Percentiles rank a stretch among this genome's conserved stretches.
phyloP scores from a whole-genome alignment of 768 basidiomycete species.

The Naganishia vishniacii region DNA sequence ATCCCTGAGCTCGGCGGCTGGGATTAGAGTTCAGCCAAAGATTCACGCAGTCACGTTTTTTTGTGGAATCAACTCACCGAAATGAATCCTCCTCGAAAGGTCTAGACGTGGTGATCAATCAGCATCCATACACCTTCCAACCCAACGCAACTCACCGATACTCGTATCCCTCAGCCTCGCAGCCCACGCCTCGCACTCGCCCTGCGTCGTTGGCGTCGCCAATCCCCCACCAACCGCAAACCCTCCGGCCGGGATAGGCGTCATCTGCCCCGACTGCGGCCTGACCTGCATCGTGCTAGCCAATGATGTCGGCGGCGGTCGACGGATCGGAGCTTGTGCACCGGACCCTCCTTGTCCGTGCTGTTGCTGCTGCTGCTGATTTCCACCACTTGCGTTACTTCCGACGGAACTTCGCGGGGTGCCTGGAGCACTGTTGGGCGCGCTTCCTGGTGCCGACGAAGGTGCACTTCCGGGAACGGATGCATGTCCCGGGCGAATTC shows the following conservation, averaged over 20 bases:
- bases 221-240: constrained; percentile 28
- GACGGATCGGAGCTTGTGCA: constrained; percentile 1
- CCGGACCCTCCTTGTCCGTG: constrained; percentile 2
- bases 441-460: constrained; percentile 11
- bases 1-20: constrained; percentile 43
- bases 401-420: constrained; percentile 8
- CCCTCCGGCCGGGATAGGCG: background rate
- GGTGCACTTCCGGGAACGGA: constrained; percentile 5
- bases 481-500: background rate
- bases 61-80: background rate
- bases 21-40: no score
- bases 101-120: background rate
- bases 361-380: background rate
- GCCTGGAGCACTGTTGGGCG: constrained; percentile 11
- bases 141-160: constrained; percentile 30
- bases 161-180: constrained; percentile 40
- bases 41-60: background rate
- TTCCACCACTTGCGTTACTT: constrained; percentile 3
- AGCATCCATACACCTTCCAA: background rate
- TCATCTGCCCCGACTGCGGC: background rate
- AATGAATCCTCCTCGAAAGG: constrained; percentile 10
- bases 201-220: constrained; percentile 33
- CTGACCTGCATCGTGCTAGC: background rate
- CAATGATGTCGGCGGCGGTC: no score
- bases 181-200: constrained; percentile 46